Conservation (phyloP, 306 rosid species). For the Trifolium fragiferum region DNA sequence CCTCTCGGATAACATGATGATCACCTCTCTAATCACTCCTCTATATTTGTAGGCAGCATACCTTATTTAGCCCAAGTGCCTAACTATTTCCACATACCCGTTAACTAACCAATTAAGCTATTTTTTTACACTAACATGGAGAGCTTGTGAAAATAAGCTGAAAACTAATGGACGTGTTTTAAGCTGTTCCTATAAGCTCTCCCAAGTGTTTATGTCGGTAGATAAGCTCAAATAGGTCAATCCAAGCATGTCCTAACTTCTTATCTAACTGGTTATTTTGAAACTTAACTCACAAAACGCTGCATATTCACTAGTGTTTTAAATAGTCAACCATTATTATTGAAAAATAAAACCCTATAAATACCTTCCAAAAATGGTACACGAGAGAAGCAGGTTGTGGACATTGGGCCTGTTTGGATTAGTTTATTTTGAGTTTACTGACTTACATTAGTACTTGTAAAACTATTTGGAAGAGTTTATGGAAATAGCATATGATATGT, state of each 20-base stretch:
- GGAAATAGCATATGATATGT: no score
- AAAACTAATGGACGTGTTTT: no score
- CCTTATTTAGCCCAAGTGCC: neutral
- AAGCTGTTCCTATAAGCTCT: no score
- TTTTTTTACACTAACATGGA: no score
- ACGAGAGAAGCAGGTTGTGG: no score
- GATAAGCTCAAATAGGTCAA: neutral
- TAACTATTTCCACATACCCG: neutral
- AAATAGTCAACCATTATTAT: slow-evolving; percentile 8
- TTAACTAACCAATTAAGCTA: neutral
- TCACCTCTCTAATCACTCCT: neutral
- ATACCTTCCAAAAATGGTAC: neutral
- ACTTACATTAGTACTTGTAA: no score
- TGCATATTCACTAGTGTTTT: neutral
- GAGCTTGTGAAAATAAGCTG: no score
- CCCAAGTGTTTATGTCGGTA: no score
- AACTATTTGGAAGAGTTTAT: no score
- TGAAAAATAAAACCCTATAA: slow-evolving; percentile 6
- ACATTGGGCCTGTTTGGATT: no score
- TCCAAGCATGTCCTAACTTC: neutral
- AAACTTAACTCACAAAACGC: neutral
- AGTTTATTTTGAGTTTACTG: no score
- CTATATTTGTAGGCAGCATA: neutral
- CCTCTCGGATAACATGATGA: neutral
- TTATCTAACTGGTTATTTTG: neutral